A percentile compares a stretch with the other conserved stretches of the same genome.
Conservation (phyloP, 176 grass and related monocot species). For the Oryza australiensis region DNA sequence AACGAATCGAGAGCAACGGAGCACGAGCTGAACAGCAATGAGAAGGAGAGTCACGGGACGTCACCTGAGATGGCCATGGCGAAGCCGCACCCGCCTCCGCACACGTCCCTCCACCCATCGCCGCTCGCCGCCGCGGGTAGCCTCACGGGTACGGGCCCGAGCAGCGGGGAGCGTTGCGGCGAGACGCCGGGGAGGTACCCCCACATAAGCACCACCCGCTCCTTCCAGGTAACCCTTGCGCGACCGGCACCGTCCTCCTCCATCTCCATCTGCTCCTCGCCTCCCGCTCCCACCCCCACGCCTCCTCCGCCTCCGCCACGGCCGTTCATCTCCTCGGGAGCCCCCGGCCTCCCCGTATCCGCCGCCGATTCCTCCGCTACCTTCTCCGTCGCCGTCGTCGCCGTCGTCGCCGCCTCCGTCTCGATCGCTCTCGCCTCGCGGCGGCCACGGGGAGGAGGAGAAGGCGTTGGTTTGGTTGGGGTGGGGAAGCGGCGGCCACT, state of each 20-base stretch:
- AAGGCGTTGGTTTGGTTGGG: conserved; percentile 36
- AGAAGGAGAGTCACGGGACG: conserved; percentile 18
- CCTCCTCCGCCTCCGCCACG: conserved; percentile 32
- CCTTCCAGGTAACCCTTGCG: conserved; percentile 26
- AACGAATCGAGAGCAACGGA: background rate
- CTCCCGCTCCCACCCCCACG: conserved; percentile 32
- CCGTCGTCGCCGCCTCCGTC: background rate
- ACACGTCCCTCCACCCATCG: conserved; percentile 80
- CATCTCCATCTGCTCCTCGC: conserved; percentile 48
- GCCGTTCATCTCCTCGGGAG: conserved; percentile 67
- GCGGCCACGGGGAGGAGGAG: conserved; percentile 10
- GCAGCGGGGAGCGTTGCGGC: conserved; percentile 89
- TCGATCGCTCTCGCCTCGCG: conserved; percentile 27
- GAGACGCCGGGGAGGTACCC: conserved; percentile 92
- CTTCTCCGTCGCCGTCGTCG: background rate
- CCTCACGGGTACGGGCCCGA: conserved; percentile 68
- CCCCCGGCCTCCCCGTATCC: background rate
- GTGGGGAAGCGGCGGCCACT: conserved; percentile 19
- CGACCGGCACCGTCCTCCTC: conserved; percentile 31
- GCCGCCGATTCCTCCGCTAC: background rate
- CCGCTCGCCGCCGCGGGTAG: conserved; percentile 58
- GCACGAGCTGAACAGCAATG: conserved; percentile 20
- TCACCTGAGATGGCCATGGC: conserved; percentile 94
- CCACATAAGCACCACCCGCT: conserved; percentile 91
- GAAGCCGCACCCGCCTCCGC: conserved; percentile 94